Percentiles rank a stretch among this genome's conserved stretches.
Evolutionary conservation across 2,329 filamentous ascomycete genomes (phyloP).

Genomic region (Trematosphaeria pertusa): DNA sequence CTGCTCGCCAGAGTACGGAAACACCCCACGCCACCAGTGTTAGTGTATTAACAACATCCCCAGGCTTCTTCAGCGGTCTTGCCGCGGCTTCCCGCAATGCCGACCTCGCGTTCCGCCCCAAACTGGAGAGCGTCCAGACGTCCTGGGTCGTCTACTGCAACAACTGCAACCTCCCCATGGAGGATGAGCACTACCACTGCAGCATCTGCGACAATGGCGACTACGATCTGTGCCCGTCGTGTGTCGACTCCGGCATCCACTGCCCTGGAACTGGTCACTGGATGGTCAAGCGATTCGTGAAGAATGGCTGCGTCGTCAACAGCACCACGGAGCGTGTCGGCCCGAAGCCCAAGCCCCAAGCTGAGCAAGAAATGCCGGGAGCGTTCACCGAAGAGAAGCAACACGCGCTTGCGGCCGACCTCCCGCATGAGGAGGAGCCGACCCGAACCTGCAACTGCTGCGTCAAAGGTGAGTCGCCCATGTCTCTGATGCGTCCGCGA

Average conservation of each 20-base stretch:
- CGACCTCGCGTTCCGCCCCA: conserved; percentile 50
- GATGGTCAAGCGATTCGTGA: conserved; percentile 89
- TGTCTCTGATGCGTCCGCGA: too few species aligned
- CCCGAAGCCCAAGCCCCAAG: conserved; percentile 62
- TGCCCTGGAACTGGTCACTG: conserved; percentile 85
- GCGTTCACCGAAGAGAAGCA: conserved; percentile 55
- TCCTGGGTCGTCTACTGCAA: conserved; percentile 92
- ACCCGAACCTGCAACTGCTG: conserved; percentile 77
- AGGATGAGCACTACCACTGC: conserved; percentile 90
- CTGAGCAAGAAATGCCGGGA: conserved; percentile 52
- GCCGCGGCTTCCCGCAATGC: conserved; percentile 32
- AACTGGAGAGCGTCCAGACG: conserved; percentile 49
- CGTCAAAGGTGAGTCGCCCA: conserved; percentile 61
- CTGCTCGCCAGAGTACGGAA: conserved; percentile 40
- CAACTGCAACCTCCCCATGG: conserved; percentile 78
- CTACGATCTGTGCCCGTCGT: conserved; percentile 87
- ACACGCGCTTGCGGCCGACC: conserved; percentile 12
- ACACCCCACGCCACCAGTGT: neutral
- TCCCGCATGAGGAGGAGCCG: conserved; percentile 42
- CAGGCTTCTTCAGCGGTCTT: conserved; percentile 41
- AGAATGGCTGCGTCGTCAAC: conserved; percentile 78
- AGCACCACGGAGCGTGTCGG: conserved; percentile 84
- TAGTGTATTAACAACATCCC: conserved; percentile 15
- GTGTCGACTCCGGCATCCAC: conserved; percentile 75
- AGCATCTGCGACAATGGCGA: conserved; percentile 91